Percentiles rank a stretch among this genome's conserved stretches.
These are phyloP conservation scores for Babesia ovata DNA, from an alignment of 169 alveolate genomes.

Conservation along the genomic window DNA sequence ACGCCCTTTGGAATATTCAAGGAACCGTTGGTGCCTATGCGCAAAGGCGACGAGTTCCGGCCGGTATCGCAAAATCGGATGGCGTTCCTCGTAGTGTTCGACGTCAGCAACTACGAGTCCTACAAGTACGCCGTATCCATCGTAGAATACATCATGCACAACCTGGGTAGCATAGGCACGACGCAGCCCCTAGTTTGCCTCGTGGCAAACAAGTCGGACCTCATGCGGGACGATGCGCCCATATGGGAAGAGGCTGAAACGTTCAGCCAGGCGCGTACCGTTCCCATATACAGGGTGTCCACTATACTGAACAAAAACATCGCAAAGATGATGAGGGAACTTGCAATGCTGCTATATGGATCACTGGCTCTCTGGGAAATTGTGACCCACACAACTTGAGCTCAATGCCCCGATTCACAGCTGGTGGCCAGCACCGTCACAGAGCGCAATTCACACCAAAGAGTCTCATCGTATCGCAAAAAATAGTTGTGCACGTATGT, in stretches of 20 bases:
- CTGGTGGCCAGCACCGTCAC: too few species aligned
- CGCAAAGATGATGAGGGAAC: constrained; percentile 50
- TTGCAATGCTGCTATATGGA: constrained; percentile 62
- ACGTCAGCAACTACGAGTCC: constrained; percentile 47
- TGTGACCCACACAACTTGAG: constrained; percentile 28
- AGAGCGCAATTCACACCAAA: too few species aligned
- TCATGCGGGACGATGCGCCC: constrained; percentile 33
- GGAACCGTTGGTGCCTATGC: constrained; percentile 49
- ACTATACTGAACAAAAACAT: constrained; percentile 28
- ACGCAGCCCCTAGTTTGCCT: constrained; percentile 61
- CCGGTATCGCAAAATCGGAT: constrained; percentile 63
- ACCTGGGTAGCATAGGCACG: constrained; percentile 19
- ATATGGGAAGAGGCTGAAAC: constrained; percentile 54
- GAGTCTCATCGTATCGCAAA: too few species aligned
- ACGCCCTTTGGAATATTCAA: constrained; percentile 58
- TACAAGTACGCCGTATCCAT: constrained; percentile 42
- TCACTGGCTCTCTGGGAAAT: constrained; percentile 66
- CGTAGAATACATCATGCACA: constrained; percentile 29
- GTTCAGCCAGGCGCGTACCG: constrained; percentile 46
- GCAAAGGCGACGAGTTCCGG: constrained; percentile 25
- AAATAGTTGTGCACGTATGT: too few species aligned
- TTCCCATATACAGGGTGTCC: constrained; percentile 57
- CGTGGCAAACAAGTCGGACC: constrained; percentile 64
- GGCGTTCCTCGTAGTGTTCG: constrained; percentile 65
- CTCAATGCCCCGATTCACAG: neutral